Base-by-base conservation (phyloP, 805 yeast species). In the Helenozyma baotianmanensis region DNA sequence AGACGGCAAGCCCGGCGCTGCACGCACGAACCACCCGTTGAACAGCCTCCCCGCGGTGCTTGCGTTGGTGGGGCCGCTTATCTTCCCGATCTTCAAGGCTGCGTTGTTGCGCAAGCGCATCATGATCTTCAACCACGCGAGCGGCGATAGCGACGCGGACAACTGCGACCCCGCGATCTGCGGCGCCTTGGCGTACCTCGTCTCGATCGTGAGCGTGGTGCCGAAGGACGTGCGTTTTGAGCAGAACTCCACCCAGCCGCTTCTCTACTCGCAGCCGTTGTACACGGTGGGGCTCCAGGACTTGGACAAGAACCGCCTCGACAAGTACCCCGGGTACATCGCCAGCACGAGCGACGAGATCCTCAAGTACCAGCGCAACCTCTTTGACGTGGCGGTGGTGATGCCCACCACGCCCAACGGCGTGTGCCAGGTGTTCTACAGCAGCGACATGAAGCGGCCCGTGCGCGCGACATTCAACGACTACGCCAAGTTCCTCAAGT, bases 301-400 rank as follows among this genome's bases (percentile, higher is more conserved):
- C 51, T 30, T 68, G 58, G 50, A 45, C 68, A 33, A 33, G 7
- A 34, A 32, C 23, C 33, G 39, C 9, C 40, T 56, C 24, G 15
- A 45, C 2, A 30, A 44, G 19, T 29, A 39, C n/a, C 41, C 48
- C 11, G 71, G 74, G 2, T 80, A 60, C 44, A 60, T 80, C 24
- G 88, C 80, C 2, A 64, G 76, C 6, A 79, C 90, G 2, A 72
- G 80, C 14, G 94, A 83, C 48, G 80, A 74, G 27, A 73, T 83
- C 15, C 56, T 82, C 21, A 59, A 78, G 46, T 75, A 70, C 39
- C 80, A 78, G 42, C 48, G 49, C 11, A 58, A 63, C 9, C 43
- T 77, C 3, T 80, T 72, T 48, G 86, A 81, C 39, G 34, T 49
- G 21, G 70, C 59, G 2, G 51, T 64, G 10, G 40, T 60, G 18